Evolutionary conservation across 345 rosid species (phyloP), one percentile per base, ranked within the genome.

Genomic region (Eutrema heterophyllum): DNA sequence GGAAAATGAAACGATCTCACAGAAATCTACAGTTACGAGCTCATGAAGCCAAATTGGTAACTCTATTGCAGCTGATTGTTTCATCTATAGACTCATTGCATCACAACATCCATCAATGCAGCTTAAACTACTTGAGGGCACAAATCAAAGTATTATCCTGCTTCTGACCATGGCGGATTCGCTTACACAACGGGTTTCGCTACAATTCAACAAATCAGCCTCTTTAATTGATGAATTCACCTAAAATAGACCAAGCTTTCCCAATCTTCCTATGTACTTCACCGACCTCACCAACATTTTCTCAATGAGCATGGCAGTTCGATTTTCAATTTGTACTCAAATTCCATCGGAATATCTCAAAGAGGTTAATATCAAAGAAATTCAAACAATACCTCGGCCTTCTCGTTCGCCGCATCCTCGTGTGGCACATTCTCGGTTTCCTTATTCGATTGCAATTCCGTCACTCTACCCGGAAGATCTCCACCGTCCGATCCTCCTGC

Each of bases 351-450:
- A 51, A 61, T 4, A 21, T 33, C 68, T 16, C 4, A 7, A 7
- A 29, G 54, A 61, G 66, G 15, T 26, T 7, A 4, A 39, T 9
- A 36, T 38, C 38, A 7, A 43, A 32, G 2, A 21, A 9, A 26
- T 24, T n/a, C 0, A 27, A 41, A 6, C 26, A 57, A 21, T 62
- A 87, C 88, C 86, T 74, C 83, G 8, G 29, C 65, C 50, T 57
- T 74, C 9, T 65, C 64, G 33, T 72, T 83, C 1, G 56, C 60
- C 5, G 26, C 81, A 61, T 71, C 80, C 26, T 43, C 64, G 12
- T 54, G 76, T 49, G 46, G 72, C 14, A 35, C 38, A 62, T 30
- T 40, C 56, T 39, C 41, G 2, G 66, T 38, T 41, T 50, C 83
- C 38, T 70, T 73, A 35, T 48, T 62, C 33, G 54, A 48, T 2